Conservation (phyloP, 1,284 basidiomycete genomes). For the Ceratobasidium sp. region DNA sequence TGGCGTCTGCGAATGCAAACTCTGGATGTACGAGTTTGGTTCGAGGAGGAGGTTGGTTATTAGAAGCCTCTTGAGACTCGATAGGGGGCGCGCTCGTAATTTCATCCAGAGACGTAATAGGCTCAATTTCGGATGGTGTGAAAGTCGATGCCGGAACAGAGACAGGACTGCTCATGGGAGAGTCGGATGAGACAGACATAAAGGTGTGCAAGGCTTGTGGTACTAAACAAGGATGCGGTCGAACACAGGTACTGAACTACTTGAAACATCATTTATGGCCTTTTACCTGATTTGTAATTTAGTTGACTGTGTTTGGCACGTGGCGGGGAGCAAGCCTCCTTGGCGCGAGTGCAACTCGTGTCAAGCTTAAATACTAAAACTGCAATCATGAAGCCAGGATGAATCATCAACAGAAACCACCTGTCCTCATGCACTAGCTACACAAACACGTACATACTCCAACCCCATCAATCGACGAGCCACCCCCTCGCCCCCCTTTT, state of each 20-base stretch:
- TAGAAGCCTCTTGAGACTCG: neutral
- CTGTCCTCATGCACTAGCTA: neutral
- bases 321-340: neutral
- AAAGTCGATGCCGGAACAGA: neutral
- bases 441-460: constrained; percentile 17
- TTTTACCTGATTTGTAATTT: neutral
- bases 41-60: neutral
- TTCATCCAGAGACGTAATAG: neutral
- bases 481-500: constrained; percentile 25
- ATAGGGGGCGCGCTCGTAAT: neutral
- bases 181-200: neutral
- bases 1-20: constrained; percentile 17
- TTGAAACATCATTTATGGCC: neutral
- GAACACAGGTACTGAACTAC: neutral
- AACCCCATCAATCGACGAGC: constrained; percentile 15
- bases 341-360: no score
- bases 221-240: neutral
- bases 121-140: neutral
- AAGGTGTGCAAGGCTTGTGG: neutral
- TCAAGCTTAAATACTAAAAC: neutral
- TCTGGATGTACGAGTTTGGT: constrained; percentile 9
- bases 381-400: neutral
- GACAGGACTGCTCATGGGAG: neutral
- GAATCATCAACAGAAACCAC: neutral
- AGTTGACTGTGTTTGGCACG: neutral